Evolutionary conservation across 2,329 filamentous ascomycete genomes (phyloP), one percentile per base, ranked within the genome.

Genomic region (Neodidymelliopsis sp.): DNA sequence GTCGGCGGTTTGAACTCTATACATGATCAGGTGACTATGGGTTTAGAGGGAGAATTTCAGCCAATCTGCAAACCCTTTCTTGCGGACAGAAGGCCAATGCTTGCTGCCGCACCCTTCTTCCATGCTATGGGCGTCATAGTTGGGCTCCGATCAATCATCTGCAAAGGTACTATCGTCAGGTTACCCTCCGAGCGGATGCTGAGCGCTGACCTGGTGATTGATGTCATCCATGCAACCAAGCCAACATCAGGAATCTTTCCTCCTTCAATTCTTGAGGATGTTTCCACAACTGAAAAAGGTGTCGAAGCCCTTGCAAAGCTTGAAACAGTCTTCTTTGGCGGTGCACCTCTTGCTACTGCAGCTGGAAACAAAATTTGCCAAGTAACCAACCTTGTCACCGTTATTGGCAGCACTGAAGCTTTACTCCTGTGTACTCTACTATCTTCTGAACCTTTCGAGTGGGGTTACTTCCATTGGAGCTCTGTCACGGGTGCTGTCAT

Each of bases 331-430:
- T 51, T 53, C 16, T 54, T 51, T 16, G 52, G 52, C 13, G 52
- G 52, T 12, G 52, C 52, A 11, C 52, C 52, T 23, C 38, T 54
- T 8, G 47, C 47, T 24, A 24, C 33, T 11, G 42, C 41, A 33
- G 48, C 42, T 16, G 52, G 52, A 13, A 42, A 54, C 13, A 54
- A 48, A 24, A 51, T 54, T 15, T 51, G 41, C 24, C 18, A 39
- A 30, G 52, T 54, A 1, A 54, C 52, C 12, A 43, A 44, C 5
- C 38, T 54, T 13, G 19, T 51, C 2, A 45, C 41, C 1, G 25
- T 45, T 3, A 51, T 51, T 7, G 48, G 48, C n/a, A 51, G 48
- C 20, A 51, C 48, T 8, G 48, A 51, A 33, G 48, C 40, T 1
- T 16, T 45, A 23, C 7, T 51, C 3, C 33, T 51, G 18, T 41